Percentiles rank a stretch among this genome's conserved stretches.
These are phyloP conservation scores for Extremus antarcticus DNA, from an alignment of 495 filamentous ascomycete genomes.

Conservation along the genomic window DNA sequence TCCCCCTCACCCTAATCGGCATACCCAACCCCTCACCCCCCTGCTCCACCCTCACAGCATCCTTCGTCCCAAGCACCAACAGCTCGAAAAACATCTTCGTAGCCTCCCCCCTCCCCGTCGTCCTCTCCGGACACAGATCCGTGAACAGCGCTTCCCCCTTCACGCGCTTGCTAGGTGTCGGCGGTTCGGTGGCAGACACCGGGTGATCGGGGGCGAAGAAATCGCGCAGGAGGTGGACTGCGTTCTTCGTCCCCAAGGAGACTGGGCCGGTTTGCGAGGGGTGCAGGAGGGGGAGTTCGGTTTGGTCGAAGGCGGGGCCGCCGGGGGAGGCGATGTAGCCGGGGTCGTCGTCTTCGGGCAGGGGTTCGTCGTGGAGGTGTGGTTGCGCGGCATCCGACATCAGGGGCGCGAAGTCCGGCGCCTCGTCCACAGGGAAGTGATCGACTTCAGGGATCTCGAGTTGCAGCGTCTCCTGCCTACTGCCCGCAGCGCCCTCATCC, in stretches of 20 bases:
- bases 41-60: slow-evolving; percentile 96
- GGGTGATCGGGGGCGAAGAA: slow-evolving; percentile 61
- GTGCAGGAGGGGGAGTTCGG: slow-evolving; percentile 57
- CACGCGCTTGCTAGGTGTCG: slow-evolving; percentile 46
- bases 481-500: slow-evolving; percentile 22
- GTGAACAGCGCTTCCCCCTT: slow-evolving; percentile 62
- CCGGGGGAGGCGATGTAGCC: slow-evolving; percentile 18
- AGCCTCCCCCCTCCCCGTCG: slow-evolving; percentile 72
- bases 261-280: slow-evolving; percentile 73
- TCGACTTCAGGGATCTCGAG: slow-evolving; percentile 26
- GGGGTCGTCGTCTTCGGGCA: slow-evolving; percentile 17
- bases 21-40: slow-evolving; percentile 49
- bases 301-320: slow-evolving; percentile 57
- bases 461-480: slow-evolving; percentile 23
- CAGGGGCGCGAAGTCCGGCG: slow-evolving; percentile 11
- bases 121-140: slow-evolving; percentile 71
- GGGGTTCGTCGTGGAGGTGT: slow-evolving; percentile 29
- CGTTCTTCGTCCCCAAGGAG: slow-evolving; percentile 83
- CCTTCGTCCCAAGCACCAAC: slow-evolving; percentile 90
- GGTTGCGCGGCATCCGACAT: not conserved
- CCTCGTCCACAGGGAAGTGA: slow-evolving; percentile 7
- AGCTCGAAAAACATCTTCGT: slow-evolving; percentile 99
- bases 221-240: slow-evolving; percentile 87
- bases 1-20: slow-evolving; percentile 68
- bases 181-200: slow-evolving; percentile 48